These are phyloP conservation scores for Thraustotheca clavata DNA, from an alignment of 352 stramenopile genomes.

Conservation along the genomic window DNA sequence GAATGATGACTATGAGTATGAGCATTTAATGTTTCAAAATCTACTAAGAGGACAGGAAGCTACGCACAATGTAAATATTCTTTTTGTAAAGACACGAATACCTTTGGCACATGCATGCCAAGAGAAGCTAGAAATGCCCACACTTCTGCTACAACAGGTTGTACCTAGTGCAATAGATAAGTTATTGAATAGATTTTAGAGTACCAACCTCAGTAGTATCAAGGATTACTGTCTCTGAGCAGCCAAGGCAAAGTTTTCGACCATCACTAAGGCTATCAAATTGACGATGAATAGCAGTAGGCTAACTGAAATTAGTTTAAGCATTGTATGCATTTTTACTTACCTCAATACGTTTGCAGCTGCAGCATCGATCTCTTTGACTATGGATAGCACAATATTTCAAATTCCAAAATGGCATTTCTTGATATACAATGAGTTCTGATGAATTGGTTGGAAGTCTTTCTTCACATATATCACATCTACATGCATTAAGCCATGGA, in stretches of 20 bases:
- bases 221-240: constrained; percentile 42
- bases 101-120: constrained; percentile 50
- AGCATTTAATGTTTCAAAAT: constrained; percentile 19
- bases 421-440: constrained; percentile 48
- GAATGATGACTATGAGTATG: constrained; percentile 4
- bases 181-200: not conserved
- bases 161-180: not conserved
- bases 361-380: constrained; percentile 53
- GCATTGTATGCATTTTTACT: not conserved
- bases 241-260: constrained; percentile 60
- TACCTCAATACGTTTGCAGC: constrained; percentile 62
- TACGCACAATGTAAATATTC: constrained; percentile 23
- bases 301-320: constrained; percentile 26
- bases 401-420: constrained; percentile 55
- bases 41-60: constrained; percentile 31
- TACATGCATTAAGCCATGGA: constrained; percentile 20
- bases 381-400: constrained; percentile 58
- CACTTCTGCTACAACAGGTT: constrained; percentile 40
- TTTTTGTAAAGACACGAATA: constrained; percentile 20
- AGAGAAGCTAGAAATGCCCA: constrained; percentile 62
- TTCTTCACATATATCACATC: constrained; percentile 53
- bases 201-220: constrained; percentile 44
- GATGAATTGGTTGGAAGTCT: constrained; percentile 42
- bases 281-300: constrained; percentile 27
- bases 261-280: constrained; percentile 54